phyloP scores from a whole-genome alignment of 2,329 filamentous ascomycete genomes.

The Penicillium sp. region DNA sequence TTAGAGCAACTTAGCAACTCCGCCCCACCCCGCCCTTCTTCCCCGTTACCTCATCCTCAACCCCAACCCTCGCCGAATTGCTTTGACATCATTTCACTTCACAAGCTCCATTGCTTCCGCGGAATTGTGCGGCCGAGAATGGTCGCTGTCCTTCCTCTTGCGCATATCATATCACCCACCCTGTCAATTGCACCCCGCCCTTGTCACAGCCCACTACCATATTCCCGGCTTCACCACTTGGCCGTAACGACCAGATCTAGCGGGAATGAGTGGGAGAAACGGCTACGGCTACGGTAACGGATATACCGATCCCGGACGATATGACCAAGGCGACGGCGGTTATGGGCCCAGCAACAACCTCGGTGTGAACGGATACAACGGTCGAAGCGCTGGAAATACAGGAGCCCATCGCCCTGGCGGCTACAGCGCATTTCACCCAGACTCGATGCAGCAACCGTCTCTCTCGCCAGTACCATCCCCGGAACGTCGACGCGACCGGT shows the following conservation, averaged over 20 bases:
- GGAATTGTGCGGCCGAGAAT: slow-evolving; percentile 20
- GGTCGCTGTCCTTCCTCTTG: slow-evolving; percentile 15
- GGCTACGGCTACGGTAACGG: slow-evolving; percentile 38
- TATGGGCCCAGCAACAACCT: slow-evolving; percentile 28
- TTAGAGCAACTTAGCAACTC: too few relatives aligned
- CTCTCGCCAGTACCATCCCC: slow-evolving; percentile 28
- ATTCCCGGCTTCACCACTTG: slow-evolving; percentile 6
- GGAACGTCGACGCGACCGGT: slow-evolving; percentile 30
- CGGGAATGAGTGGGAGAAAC: slow-evolving; percentile 35
- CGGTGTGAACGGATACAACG: slow-evolving; percentile 32
- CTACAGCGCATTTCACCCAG: slow-evolving; percentile 42
- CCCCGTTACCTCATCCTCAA: too few relatives aligned
- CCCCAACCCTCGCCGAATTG: slow-evolving; percentile 11
- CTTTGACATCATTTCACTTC: slow-evolving; percentile 8
- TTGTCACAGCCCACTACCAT: slow-evolving; percentile 13
- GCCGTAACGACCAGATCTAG: slow-evolving; percentile 3
- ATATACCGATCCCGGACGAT: slow-evolving; percentile 33
- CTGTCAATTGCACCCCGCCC: slow-evolving; percentile 12
- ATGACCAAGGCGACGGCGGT: slow-evolving; percentile 32
- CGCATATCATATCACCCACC: slow-evolving; percentile 12
- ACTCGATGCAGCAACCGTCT: slow-evolving; percentile 27
- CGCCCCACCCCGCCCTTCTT: too few relatives aligned
- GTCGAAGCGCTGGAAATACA: slow-evolving; percentile 14
- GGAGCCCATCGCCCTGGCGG: slow-evolving; percentile 38
- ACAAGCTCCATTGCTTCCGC: slow-evolving; percentile 1